phyloP scores from a whole-genome alignment of 2,329 filamentous ascomycete genomes.

The Tolypocladium tundrense region DNA sequence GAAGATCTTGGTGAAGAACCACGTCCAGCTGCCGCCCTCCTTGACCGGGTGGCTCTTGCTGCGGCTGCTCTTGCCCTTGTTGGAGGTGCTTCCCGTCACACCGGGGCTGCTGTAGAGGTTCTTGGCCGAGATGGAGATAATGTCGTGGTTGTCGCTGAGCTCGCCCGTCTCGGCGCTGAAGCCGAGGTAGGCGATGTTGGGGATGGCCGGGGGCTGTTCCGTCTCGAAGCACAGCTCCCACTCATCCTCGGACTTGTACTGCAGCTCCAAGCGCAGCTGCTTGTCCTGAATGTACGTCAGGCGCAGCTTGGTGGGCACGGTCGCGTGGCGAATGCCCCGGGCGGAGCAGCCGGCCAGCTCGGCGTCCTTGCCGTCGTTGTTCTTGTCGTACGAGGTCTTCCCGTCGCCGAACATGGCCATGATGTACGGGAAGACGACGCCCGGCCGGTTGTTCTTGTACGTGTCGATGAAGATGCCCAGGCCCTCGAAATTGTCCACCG shows the following conservation, averaged over 20 bases:
- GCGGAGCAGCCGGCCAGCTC: slow-evolving; percentile 94
- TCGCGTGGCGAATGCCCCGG: slow-evolving; percentile 73
- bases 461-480: slow-evolving; percentile 95
- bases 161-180: slow-evolving; percentile 90
- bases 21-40: slow-evolving; percentile 44
- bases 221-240: slow-evolving; percentile 87
- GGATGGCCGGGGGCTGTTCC: slow-evolving; percentile 62
- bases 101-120: slow-evolving; percentile 68
- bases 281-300: slow-evolving; percentile 97
- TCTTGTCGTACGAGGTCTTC: slow-evolving; percentile 79
- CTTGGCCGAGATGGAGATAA: slow-evolving; percentile 74
- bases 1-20: slow-evolving; percentile 71
- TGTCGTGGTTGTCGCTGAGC: slow-evolving; percentile 95
- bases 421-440: slow-evolving; percentile 90
- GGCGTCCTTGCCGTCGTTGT: slow-evolving; percentile 84
- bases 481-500: slow-evolving; percentile 81
- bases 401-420: slow-evolving; percentile 98
- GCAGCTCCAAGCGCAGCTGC: slow-evolving; percentile 77
- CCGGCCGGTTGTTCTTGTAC: slow-evolving; percentile 98
- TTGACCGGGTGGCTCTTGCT: slow-evolving; percentile 23
- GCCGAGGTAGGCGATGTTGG: slow-evolving; percentile 63
- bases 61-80: slow-evolving; percentile 23
- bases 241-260: slow-evolving; percentile 83
- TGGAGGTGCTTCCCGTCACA: slow-evolving; percentile 20
- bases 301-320: slow-evolving; percentile 71